Evolutionary conservation across 2,329 filamentous ascomycete genomes (phyloP), one percentile per base, ranked within the genome.

Genomic region (Berkeleyomyces rouxiae): DNA sequence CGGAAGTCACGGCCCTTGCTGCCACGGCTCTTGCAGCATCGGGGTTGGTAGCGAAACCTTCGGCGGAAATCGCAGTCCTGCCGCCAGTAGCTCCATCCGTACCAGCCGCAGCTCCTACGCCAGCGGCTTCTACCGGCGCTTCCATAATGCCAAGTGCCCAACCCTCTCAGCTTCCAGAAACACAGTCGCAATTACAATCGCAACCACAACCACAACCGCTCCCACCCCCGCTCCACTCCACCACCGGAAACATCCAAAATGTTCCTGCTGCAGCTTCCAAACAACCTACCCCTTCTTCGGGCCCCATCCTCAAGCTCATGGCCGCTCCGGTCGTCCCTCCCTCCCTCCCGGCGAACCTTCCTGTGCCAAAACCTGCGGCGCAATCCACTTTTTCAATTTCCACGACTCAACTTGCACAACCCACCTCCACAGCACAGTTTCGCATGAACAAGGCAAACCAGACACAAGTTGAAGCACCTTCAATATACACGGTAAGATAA

Each of bases 401-500:
- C 10, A 23, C 46, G 42, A 44, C 40, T 4, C 57, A 59, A 36
- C 57, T 16, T 9, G 5, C 57, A 36, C 23, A 33, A 3, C 40
- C 57, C 4, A 59, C 51, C 33, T 7, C 11, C 51, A 37, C 51
- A 31, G 51, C 57, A 10, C 57, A 59, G 57, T 37, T 59, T 10
- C 62, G 71, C 73, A 5, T 71, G 69, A 61, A 67, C 68, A 65
- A 72, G 39, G 39, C 7, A 10, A 55, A 39, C 51, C 33, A 68
- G 62, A 67, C 71, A 51, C 67, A 67, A 7, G 72, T 71, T 11
- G 77, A 79, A 10, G 74, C 75, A 16, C 79, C 80, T 61, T 79
- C 80, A 66, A 85, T 86, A 66, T 86, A 85, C 69, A 83, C 82
- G 66, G 83, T 85, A 70, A 67, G 78, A 59, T 59, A 55, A 7